Conservation (phyloP, 352 stramenopile species). For the Pilasporangium apinafurcum region DNA sequence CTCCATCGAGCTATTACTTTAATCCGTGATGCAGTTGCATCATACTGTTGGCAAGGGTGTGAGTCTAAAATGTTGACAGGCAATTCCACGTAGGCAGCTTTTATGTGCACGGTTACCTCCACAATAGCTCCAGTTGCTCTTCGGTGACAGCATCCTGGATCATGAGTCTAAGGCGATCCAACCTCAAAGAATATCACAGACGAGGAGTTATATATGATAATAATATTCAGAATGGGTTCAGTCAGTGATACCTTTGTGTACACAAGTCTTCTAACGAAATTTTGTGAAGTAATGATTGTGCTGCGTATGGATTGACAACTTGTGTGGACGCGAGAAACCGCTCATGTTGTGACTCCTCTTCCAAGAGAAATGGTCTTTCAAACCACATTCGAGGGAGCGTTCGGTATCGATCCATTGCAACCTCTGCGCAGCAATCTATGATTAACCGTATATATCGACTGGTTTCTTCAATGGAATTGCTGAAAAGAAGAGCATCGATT, state of each 20-base stretch:
- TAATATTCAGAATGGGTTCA: constrained; percentile 2
- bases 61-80: background rate
- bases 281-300: constrained; percentile 65
- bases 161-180: constrained; percentile 25
- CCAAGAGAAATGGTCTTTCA: constrained; percentile 59
- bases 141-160: constrained; percentile 26
- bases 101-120: constrained; percentile 14
- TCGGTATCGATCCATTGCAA: constrained; percentile 25
- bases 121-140: constrained; percentile 40
- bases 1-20: constrained; percentile 1
- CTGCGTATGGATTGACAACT: constrained; percentile 52
- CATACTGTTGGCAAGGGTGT: background rate
- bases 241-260: constrained; percentile 20
- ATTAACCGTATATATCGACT: constrained; percentile 35
- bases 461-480: constrained; percentile 29
- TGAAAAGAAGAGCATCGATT: too few species aligned
- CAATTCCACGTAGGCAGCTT: background rate
- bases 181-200: too few species aligned
- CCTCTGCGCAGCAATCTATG: constrained; percentile 46
- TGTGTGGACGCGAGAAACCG: constrained; percentile 63
- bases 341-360: constrained; percentile 74
- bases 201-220: constrained; percentile 10
- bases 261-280: constrained; percentile 54
- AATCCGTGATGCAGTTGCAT: constrained; percentile 11
- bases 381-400: constrained; percentile 69